Conservation (phyloP, 345 rosid genomes). For the Acer campestre region DNA sequence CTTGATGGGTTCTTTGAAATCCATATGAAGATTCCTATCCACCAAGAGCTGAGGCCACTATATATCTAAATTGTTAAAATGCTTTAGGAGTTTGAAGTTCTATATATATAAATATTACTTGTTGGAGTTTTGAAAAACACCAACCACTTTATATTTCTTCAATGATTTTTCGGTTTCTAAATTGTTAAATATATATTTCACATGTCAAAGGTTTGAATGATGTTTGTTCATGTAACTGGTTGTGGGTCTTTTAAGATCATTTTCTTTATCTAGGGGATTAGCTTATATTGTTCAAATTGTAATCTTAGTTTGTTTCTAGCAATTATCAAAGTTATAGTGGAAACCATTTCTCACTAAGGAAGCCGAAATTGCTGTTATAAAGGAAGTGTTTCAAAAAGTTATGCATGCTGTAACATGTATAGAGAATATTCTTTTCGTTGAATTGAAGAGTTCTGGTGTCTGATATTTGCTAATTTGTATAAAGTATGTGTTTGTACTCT, state of each 20-base stretch:
- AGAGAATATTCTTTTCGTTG: background rate
- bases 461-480: background rate
- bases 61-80: background rate
- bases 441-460: background rate
- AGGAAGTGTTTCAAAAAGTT: background rate
- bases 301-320: background rate
- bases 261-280: background rate
- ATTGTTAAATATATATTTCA: too few relatives aligned
- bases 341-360: too few relatives aligned
- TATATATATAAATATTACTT: too few relatives aligned
- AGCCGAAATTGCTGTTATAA: too few relatives aligned
- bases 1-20: constrained; percentile 7
- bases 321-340: too few relatives aligned
- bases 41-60: constrained; percentile 9
- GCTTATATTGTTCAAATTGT: background rate
- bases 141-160: too few relatives aligned
- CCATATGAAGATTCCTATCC: constrained; percentile 5
- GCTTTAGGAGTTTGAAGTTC: background rate
- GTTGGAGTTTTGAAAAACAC: too few relatives aligned
- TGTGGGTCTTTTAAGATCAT: background rate
- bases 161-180: too few relatives aligned
- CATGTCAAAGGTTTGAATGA: background rate
- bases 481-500: background rate
- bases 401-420: background rate
- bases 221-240: background rate